Evolutionary conservation across 257 asterid genomes (phyloP), one percentile per base, ranked within the genome.

Genomic region (Cruciata laevipes): DNA sequence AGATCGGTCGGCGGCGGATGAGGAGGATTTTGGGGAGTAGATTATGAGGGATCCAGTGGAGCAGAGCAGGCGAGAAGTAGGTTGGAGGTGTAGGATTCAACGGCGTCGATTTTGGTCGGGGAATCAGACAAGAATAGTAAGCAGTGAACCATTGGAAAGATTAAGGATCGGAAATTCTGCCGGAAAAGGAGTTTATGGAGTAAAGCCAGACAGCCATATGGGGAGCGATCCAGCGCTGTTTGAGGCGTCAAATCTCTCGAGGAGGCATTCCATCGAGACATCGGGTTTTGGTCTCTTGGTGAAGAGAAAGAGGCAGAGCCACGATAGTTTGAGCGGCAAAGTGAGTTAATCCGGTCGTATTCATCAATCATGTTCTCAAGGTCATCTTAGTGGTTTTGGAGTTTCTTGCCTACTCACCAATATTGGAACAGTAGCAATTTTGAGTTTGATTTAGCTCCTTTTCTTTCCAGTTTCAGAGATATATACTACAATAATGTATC

Each of bases 1-100:
- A 58, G 94, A 85, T 73, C 83, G 83, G 75, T 78, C 91, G 67
- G 81, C 69, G 24, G 79, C 17, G 49, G 53, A 47, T 0, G 53
- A 47, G 63, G 80, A 79, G 56, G 96, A 90, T 73, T 85, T 83
- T 0, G 99, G 97, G 3, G 68, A 76, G 89, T 88, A 94, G 82
- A 85, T 85, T 44, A 90, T 79, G 71, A 94, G 89, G 12, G 96
- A 90, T 62, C 97, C 97, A n/a, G n/a, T n/a, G n/a, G n/a, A 73
- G 90, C 97, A 73, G 99, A 94, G 83, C 92, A 90, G 56, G 97
- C 81, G 56, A 94, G 76, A 69, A 94, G 82, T 25, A 94, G 79
- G 44, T 78, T 81, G 63, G 93, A 81, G 35, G 80, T 87, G 78
- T 84, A 79, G 13, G 97, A 90, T 82, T 84, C 97, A 73, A 94